These are phyloP conservation scores for Physaria fendleri DNA, from an alignment of 345 rosid genomes.

Conservation along the genomic window DNA sequence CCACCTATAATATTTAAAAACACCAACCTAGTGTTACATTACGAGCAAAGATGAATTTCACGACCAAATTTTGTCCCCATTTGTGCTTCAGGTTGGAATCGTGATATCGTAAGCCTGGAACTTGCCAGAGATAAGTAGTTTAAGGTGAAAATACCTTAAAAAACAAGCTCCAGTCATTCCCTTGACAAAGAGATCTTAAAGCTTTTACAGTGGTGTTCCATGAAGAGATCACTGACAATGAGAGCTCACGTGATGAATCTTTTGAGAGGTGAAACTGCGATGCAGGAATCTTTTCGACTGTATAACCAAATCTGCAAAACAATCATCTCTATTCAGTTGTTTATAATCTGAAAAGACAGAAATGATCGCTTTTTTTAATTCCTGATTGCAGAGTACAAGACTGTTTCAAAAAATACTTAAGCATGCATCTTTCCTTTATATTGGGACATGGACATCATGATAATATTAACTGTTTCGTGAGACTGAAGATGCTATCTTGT, in stretches of 20 bases:
- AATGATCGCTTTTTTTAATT: neutral
- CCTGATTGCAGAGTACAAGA: neutral
- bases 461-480: neutral
- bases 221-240: conserved; percentile 49
- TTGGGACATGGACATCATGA: conserved; percentile 4
- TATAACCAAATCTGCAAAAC: conserved; percentile 68
- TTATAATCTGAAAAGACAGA: neutral
- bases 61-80: neutral
- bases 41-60: neutral
- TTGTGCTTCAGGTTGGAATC: neutral
- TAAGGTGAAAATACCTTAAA: conserved; percentile 47
- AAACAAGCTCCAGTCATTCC: conserved; percentile 71
- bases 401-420: neutral
- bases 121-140: neutral
- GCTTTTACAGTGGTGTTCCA: conserved; percentile 56
- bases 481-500: neutral
- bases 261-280: conserved; percentile 60
- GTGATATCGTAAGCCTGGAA: neutral
- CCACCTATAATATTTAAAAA: conserved; percentile 47
- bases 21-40: conserved; percentile 6
- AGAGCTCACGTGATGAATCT: conserved; percentile 44
- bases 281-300: conserved; percentile 61
- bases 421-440: neutral
- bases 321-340: neutral
- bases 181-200: conserved; percentile 62